Evolutionary conservation across 1,284 basidiomycete genomes (phyloP).

Genomic region (Cutaneotrichosporon dermatis): DNA sequence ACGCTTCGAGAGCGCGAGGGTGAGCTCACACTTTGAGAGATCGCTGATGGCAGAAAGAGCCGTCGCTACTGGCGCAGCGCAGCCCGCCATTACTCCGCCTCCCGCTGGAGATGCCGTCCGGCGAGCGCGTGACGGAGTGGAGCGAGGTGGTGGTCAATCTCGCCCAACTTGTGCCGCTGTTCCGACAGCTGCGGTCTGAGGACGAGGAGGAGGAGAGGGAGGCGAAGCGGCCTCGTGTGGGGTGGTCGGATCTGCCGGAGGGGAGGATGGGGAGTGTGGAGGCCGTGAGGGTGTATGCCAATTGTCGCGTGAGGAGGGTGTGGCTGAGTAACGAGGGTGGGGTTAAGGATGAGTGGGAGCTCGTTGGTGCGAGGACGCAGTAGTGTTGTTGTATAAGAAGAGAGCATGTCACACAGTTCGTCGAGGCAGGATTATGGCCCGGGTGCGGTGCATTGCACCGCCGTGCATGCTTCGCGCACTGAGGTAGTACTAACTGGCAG

Average conservation of each 20-base stretch:
- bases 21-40: constrained; percentile 38
- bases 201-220: not conserved
- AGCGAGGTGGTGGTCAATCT: constrained; percentile 63
- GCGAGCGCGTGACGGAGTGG: constrained; percentile 65
- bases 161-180: constrained; percentile 60
- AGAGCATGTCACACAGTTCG: not conserved
- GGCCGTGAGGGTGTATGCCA: constrained; percentile 73
- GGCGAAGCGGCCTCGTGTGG: not conserved
- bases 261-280: constrained; percentile 62
- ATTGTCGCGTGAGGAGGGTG: constrained; percentile 69
- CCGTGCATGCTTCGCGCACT: too few species aligned
- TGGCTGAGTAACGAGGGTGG: constrained; percentile 56
- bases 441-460: too few species aligned
- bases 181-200: constrained; percentile 34
- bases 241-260: constrained; percentile 51
- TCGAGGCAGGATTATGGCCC: not conserved
- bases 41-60: constrained; percentile 54
- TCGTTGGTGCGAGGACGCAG: not conserved
- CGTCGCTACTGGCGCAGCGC: constrained; percentile 53
- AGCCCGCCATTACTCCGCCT: constrained; percentile 62
- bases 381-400: not conserved
- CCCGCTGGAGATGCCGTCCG: constrained; percentile 62
- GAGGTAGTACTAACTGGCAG: too few species aligned
- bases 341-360: constrained; percentile 11
- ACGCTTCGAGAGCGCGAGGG: constrained; percentile 76